Evolutionary conservation across 2,329 filamentous ascomycete genomes (phyloP).

Genomic region (Macrophomina tecta): DNA sequence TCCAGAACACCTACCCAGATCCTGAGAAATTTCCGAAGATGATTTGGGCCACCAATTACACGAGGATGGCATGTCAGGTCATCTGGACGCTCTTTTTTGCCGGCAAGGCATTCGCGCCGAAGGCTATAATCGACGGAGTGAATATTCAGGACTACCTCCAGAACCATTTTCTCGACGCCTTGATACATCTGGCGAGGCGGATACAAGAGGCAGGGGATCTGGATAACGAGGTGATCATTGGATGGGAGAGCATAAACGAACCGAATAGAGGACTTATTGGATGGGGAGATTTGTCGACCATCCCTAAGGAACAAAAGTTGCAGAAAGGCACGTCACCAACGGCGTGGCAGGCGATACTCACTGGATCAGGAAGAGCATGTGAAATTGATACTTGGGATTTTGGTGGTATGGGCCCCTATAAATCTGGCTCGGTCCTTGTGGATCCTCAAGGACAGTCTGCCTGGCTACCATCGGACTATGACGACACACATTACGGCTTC

Average conservation of each 20-base stretch:
- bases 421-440: conserved; percentile 80
- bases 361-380: conserved; percentile 86
- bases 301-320: conserved; percentile 86
- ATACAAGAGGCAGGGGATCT: conserved; percentile 91
- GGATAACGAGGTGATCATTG: conserved; percentile 84
- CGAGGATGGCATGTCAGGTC: conserved; percentile 81
- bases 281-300: conserved; percentile 77
- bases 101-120: conserved; percentile 89
- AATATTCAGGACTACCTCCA: conserved; percentile 98
- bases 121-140: conserved; percentile 89
- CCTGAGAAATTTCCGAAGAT: conserved; percentile 92
- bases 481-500: conserved; percentile 89
- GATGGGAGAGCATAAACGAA: conserved; percentile 97
- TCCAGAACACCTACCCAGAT: conserved; percentile 91
- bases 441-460: conserved; percentile 85
- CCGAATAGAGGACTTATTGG: conserved; percentile 89
- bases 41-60: conserved; percentile 99
- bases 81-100: conserved; percentile 96
- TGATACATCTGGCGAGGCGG: conserved; percentile 77
- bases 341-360: conserved; percentile 90
- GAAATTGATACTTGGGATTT: conserved; percentile 94
- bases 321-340: conserved; percentile 94
- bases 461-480: conserved; percentile 83
- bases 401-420: conserved; percentile 89
- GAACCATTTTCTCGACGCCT: conserved; percentile 80